A percentile compares a stretch with the other conserved stretches of the same genome.
Evolutionary conservation across 768 basidiomycete species (phyloP).

Genomic region (Ephemerocybe angulata): DNA sequence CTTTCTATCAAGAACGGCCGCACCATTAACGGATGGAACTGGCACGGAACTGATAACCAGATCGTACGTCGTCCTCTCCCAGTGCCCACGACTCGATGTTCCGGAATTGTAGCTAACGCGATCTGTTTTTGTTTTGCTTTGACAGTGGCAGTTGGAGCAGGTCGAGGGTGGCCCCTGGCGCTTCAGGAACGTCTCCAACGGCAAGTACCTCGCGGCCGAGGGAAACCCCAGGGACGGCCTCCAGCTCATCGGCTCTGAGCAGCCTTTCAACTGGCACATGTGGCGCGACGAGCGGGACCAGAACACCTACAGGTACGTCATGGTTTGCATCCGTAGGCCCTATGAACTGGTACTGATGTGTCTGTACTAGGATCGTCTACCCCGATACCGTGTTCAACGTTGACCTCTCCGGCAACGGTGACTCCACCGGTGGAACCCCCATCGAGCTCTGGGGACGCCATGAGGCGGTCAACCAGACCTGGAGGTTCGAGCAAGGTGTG

Average conservation of each 20-base stretch:
- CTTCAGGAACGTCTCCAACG: conserved; percentile 40
- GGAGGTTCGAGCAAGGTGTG: conserved; percentile 26
- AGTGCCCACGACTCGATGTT: neutral
- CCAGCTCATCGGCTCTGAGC: conserved; percentile 33
- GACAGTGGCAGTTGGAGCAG: neutral
- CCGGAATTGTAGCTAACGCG: neutral
- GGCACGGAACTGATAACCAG: conserved; percentile 46
- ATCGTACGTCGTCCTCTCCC: neutral
- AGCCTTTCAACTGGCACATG: conserved; percentile 47
- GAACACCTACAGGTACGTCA: conserved; percentile 39
- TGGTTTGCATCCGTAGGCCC: neutral
- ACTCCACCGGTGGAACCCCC: conserved; percentile 38
- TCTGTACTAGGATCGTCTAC: conserved; percentile 38
- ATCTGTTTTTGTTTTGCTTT: neutral
- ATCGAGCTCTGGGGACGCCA: conserved; percentile 48
- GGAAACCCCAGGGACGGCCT: conserved; percentile 38
- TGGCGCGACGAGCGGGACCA: conserved; percentile 40
- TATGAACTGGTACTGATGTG: neutral
- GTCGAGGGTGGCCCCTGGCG: conserved; percentile 25
- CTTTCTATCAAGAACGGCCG: conserved; percentile 49
- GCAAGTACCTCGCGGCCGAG: conserved; percentile 37
- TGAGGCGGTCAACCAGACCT: conserved; percentile 50
- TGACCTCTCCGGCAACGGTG: conserved; percentile 48
- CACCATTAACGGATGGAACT: conserved; percentile 47
- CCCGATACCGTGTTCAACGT: conserved; percentile 40